phyloP scores from a whole-genome alignment of 2,329 filamentous ascomycete species.

The Graphiopsis chlorocephala region DNA sequence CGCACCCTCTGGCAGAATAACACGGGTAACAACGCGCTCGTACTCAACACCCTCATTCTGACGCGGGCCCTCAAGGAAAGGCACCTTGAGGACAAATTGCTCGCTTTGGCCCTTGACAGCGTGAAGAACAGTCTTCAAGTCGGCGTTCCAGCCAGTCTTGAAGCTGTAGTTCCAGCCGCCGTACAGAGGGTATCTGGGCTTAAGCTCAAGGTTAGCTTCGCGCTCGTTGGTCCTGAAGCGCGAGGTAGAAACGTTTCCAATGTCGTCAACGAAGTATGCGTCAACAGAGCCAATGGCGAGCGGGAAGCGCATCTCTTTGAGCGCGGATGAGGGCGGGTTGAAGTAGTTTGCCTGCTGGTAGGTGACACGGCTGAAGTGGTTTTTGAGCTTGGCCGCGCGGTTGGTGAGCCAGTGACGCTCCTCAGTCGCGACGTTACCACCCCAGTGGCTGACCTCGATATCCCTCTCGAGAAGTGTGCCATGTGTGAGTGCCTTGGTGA shows the following conservation, averaged over 20 bases:
- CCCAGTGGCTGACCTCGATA: conserved; percentile 96
- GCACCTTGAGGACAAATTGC: conserved; percentile 82
- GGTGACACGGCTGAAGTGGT: conserved; percentile 50
- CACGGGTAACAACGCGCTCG: conserved; percentile 71
- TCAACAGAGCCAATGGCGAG: conserved; percentile 77
- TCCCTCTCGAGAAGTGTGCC: conserved; percentile 79
- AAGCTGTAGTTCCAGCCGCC: conserved; percentile 99
- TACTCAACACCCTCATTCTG: conserved; percentile 83
- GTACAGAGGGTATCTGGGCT: conserved; percentile 93
- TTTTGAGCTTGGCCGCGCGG: conserved; percentile 69
- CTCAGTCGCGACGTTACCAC: conserved; percentile 91
- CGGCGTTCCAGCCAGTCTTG: conserved; percentile 91
- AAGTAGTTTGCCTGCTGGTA: conserved; percentile 52
- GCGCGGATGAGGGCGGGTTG: conserved; percentile 71
- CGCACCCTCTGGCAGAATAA: conserved; percentile 89
- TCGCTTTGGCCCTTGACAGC: conserved; percentile 56
- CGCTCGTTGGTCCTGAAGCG: conserved; percentile 70
- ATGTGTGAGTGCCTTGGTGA: conserved; percentile 85
- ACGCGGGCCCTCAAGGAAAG: conserved; percentile 90
- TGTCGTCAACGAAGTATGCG: conserved; percentile 92
- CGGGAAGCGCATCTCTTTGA: conserved; percentile 79
- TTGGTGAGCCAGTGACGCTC: conserved; percentile 89
- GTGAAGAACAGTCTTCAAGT: conserved; percentile 74
- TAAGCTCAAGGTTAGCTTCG: conserved; percentile 75
- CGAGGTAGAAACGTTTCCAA: conserved; percentile 95